phyloP scores from a whole-genome alignment of 371 early-diverging fungal species.

The Saksenaea vasiformis region DNA sequence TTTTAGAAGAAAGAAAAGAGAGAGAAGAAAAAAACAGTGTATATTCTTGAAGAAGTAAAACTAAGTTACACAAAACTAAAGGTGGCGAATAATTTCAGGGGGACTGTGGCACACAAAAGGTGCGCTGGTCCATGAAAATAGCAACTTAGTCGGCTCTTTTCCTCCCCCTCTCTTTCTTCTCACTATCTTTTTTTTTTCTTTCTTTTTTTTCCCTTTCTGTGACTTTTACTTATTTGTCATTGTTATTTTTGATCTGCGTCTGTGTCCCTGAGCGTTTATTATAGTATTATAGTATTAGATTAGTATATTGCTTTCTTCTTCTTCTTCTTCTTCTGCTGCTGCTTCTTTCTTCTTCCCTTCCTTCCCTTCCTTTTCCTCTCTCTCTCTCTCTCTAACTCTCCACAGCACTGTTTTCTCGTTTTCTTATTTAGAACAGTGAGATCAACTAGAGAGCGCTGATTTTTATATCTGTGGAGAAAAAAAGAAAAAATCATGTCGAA shows the following conservation, averaged over 20 bases:
- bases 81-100: conserved; percentile 2
- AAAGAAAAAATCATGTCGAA: conserved; percentile 1
- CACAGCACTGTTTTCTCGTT: not conserved
- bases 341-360: not conserved
- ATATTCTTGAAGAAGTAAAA: conserved; percentile 9
- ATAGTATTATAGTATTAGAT: no score
- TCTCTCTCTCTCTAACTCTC: not conserved
- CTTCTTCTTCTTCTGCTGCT: conserved; percentile 1
- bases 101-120: conserved; percentile 11
- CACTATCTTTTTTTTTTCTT: conserved; percentile 3
- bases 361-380: not conserved
- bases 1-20: conserved; percentile 13
- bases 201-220: conserved; percentile 8
- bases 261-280: not conserved
- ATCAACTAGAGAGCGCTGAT: conserved; percentile 5
- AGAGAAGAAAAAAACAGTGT: not conserved
- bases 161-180: conserved; percentile 14
- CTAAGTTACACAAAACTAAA: not conserved
- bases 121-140: not conserved
- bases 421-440: not conserved
- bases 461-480: conserved; percentile 5
- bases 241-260: not conserved
- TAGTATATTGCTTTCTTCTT: conserved; percentile 1
- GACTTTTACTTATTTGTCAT: conserved; percentile 2
- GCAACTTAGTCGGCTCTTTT: not conserved